phyloP scores from a whole-genome alignment of 331 rosid species.

The Malus hybrid region DNA sequence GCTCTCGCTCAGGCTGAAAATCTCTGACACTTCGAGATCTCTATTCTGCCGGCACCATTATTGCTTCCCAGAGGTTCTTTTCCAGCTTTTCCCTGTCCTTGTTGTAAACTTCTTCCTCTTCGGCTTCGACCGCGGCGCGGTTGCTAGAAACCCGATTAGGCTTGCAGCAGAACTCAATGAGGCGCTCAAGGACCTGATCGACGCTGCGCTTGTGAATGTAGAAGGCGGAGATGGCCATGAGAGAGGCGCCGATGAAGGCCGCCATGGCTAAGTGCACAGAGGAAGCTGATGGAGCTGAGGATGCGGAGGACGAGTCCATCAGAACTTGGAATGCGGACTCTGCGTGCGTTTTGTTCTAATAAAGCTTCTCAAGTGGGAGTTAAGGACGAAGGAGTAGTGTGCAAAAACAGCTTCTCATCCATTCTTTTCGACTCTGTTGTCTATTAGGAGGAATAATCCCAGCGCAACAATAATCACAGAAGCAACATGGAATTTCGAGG shows the following conservation, averaged over 20 bases:
- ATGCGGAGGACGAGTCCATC: slow-evolving; percentile 32
- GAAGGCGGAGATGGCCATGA: slow-evolving; percentile 82
- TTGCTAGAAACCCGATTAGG: neutral
- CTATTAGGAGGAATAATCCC: too few relatives aligned
- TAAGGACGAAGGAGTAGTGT: neutral
- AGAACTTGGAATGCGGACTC: neutral
- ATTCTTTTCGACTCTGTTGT: too few relatives aligned
- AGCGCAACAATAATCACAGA: too few relatives aligned
- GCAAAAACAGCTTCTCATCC: too few relatives aligned
- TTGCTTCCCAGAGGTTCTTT: too few relatives aligned
- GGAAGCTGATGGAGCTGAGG: slow-evolving; percentile 24
- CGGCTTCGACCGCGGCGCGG: neutral
- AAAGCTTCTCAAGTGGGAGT: neutral
- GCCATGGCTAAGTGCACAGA: slow-evolving; percentile 72
- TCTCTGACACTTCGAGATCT: too few relatives aligned
- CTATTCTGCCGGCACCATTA: too few relatives aligned
- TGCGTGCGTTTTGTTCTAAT: neutral
- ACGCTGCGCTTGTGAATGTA: slow-evolving; percentile 81
- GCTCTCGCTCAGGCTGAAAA: too few relatives aligned
- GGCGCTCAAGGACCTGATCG: slow-evolving; percentile 60
- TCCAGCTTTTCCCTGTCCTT: too few relatives aligned
- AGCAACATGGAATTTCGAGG: too few relatives aligned
- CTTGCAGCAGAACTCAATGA: slow-evolving; percentile 50
- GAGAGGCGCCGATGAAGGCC: slow-evolving; percentile 64
- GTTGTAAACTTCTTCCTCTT: neutral